A percentile compares a stretch with the other conserved stretches of the same genome.
These are phyloP conservation scores for Mentha longifolia DNA, from an alignment of 257 asterid genomes.

Conservation along the genomic window DNA sequence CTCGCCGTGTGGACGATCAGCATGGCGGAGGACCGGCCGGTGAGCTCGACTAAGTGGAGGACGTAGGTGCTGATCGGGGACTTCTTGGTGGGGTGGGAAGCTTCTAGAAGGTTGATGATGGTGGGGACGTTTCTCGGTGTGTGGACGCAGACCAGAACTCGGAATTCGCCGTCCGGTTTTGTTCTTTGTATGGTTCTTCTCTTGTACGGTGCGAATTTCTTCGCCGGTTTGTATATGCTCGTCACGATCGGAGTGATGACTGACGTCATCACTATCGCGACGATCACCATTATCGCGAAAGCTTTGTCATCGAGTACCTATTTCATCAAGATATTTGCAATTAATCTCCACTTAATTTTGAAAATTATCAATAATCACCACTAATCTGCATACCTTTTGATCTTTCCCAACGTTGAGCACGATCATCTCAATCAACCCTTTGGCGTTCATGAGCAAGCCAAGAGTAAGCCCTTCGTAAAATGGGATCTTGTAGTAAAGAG, in stretches of 20 bases:
- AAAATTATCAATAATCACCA: too few relatives aligned
- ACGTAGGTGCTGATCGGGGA: constrained; percentile 75
- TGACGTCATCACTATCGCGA: constrained; percentile 73
- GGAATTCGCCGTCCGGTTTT: constrained; percentile 70
- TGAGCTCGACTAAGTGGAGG: constrained; percentile 91
- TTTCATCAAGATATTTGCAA: too few relatives aligned
- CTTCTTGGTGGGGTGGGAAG: constrained; percentile 71
- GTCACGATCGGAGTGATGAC: constrained; percentile 71
- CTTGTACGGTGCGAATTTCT: constrained; percentile 61
- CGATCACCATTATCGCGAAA: constrained; percentile 87
- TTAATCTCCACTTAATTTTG: too few relatives aligned
- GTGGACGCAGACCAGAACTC: constrained; percentile 71
- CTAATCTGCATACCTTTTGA: constrained; percentile 57
- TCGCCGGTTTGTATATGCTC: constrained; percentile 67
- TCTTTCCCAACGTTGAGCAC: constrained; percentile 97
- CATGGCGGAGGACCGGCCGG: constrained; percentile 96
- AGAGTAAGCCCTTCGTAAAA: constrained; percentile 83
- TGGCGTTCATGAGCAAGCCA: constrained; percentile 92
- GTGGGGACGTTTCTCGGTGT: constrained; percentile 88
- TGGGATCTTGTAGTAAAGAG: constrained; percentile 78
- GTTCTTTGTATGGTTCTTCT: constrained; percentile 65
- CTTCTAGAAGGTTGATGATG: constrained; percentile 81
- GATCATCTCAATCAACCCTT: constrained; percentile 94
- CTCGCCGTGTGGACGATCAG: constrained; percentile 80
- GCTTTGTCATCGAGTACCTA: constrained; percentile 81